Evolutionary conservation across 306 rosid genomes (phyloP).

Genomic region (Cicer chorassanicum): DNA sequence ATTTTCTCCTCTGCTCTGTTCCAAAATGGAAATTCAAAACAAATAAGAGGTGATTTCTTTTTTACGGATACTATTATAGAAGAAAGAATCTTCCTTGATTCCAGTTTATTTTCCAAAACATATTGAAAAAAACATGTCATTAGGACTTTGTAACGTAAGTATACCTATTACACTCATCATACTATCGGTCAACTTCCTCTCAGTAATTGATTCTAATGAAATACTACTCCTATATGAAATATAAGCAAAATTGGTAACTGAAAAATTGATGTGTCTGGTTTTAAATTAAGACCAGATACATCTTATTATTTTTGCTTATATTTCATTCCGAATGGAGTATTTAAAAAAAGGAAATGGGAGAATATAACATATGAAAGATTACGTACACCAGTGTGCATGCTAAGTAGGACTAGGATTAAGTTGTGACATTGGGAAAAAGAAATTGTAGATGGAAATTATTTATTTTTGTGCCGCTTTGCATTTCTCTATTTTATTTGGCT

Average conservation of each 20-base stretch:
- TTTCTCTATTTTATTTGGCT: conserved; percentile 33
- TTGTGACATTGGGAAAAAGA: neutral
- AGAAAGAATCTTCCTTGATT: neutral
- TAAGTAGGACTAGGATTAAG: conserved; percentile 23
- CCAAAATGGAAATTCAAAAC: neutral
- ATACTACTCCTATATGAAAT: neutral
- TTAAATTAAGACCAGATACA: too few species aligned
- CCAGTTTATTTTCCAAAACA: neutral
- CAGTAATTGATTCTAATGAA: neutral
- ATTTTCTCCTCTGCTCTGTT: neutral
- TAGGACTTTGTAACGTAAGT: neutral
- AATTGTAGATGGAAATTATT: neutral
- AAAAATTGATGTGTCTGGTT: too few species aligned
- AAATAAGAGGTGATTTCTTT: neutral
- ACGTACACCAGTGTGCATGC: neutral
- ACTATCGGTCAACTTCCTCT: neutral
- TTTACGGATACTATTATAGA: neutral
- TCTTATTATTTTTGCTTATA: too few species aligned
- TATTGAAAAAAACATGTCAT: neutral
- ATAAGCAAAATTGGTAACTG: too few species aligned
- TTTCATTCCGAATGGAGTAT: too few species aligned
- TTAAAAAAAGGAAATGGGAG: neutral
- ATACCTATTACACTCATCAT: neutral
- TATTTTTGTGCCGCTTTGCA: conserved; percentile 27
- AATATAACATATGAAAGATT: neutral